Evolutionary conservation across 805 yeast genomes (phyloP).

Genomic region (Wickerhamiella azyma): DNA sequence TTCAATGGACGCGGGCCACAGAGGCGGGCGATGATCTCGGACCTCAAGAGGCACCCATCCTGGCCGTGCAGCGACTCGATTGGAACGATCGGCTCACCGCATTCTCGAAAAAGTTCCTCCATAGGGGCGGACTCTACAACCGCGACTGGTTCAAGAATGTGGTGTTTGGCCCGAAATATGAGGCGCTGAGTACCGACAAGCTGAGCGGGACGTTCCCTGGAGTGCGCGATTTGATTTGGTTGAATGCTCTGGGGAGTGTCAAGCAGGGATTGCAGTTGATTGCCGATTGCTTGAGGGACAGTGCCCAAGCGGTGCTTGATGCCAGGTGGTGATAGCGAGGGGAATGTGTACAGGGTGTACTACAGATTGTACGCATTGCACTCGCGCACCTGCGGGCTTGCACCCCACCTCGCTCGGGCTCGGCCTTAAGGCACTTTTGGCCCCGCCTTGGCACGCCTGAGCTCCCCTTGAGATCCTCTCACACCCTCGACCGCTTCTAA

Average conservation of each 20-base stretch:
- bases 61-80: conserved; percentile 63
- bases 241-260: conserved; percentile 38
- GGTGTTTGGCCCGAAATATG: conserved; percentile 53
- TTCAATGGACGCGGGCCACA: background rate
- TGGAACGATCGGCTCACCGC: conserved; percentile 59
- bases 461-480: too few relatives aligned
- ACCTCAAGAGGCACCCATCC: conserved; percentile 20
- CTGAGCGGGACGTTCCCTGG: conserved; percentile 62
- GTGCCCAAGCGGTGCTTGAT: conserved; percentile 11
- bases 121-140: conserved; percentile 29
- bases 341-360: too few relatives aligned
- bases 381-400: too few relatives aligned
- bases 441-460: too few relatives aligned
- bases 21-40: background rate
- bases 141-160: conserved; percentile 57
- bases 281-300: conserved; percentile 11
- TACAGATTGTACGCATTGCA: too few relatives aligned
- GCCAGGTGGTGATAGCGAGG: background rate
- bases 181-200: conserved; percentile 36
- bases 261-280: conserved; percentile 26
- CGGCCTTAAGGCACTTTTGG: too few relatives aligned
- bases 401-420: too few relatives aligned
- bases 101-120: conserved; percentile 41
- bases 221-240: conserved; percentile 51
- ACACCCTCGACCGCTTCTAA: too few relatives aligned